These are phyloP conservation scores for Dryas alaskensis DNA, from an alignment of 306 rosid species.

Conservation along the genomic window DNA sequence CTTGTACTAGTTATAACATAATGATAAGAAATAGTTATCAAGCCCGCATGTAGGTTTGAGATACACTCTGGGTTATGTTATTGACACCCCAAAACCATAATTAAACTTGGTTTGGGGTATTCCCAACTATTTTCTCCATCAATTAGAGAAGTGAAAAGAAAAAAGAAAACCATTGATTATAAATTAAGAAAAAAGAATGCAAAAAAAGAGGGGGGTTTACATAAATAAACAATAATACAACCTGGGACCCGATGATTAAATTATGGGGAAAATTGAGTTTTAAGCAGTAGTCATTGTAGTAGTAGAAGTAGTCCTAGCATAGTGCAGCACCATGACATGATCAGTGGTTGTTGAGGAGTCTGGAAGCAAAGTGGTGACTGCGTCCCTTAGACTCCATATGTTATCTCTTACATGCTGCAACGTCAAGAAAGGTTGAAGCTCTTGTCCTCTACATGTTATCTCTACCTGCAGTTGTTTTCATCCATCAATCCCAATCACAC, in stretches of 20 bases:
- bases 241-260: conserved; percentile 23
- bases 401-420: conserved; percentile 90
- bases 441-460: conserved; percentile 93
- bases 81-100: conserved; percentile 28
- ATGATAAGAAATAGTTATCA: not conserved
- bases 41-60: conserved; percentile 10
- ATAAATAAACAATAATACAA: conserved; percentile 50
- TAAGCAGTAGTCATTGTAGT: conserved; percentile 17
- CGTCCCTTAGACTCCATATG: conserved; percentile 73
- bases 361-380: conserved; percentile 57
- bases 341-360: conserved; percentile 65
- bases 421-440: conserved; percentile 73
- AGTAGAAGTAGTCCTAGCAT: conserved; percentile 47
- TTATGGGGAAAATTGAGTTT: conserved; percentile 5
- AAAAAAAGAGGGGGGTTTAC: conserved; percentile 23
- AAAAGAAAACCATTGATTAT: not conserved
- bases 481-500: not conserved
- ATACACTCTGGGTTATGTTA: conserved; percentile 40
- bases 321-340: conserved; percentile 86
- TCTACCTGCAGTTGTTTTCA: conserved; percentile 60
- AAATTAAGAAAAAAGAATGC: conserved; percentile 14
- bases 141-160: conserved; percentile 18
- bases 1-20: conserved; percentile 7
- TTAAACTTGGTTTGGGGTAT: conserved; percentile 26
- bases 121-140: conserved; percentile 35